phyloP scores from a whole-genome alignment of 805 yeast species.

The Kuraishia ogatae region DNA sequence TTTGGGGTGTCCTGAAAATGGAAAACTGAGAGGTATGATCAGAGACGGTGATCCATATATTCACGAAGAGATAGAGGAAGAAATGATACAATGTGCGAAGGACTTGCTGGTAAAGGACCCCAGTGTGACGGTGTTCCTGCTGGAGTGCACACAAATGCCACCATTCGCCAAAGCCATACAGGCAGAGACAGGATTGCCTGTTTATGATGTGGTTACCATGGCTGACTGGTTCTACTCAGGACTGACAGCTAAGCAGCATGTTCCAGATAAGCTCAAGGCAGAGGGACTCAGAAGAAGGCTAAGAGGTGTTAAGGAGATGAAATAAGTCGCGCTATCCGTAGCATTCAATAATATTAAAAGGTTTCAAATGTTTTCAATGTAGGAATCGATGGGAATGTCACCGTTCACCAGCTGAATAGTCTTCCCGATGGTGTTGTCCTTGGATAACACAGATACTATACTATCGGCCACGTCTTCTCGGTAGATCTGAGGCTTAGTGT shows the following conservation, averaged over 20 bases:
- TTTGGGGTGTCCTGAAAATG: conserved; percentile 13
- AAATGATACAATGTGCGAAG: conserved; percentile 16
- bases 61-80: conserved; percentile 16
- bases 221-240: conserved; percentile 24
- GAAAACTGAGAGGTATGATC: conserved; percentile 17
- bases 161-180: conserved; percentile 22
- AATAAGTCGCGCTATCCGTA: not conserved
- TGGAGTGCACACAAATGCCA: conserved; percentile 28
- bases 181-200: conserved; percentile 18
- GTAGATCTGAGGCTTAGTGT: conserved; percentile 19
- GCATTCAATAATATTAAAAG: not conserved
- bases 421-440: conserved; percentile 30
- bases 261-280: conserved; percentile 12
- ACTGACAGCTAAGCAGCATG: conserved; percentile 11
- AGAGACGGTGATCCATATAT: conserved; percentile 16
- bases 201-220: conserved; percentile 23
- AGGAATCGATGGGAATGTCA: conserved; percentile 14
- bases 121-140: conserved; percentile 19
- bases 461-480: conserved; percentile 51
- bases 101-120: conserved; percentile 12
- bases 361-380: not conserved
- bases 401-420: conserved; percentile 38
- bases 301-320: conserved; percentile 17
- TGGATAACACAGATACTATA: conserved; percentile 27
- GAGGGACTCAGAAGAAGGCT: conserved; percentile 16